Evolutionary conservation across 495 filamentous ascomycete genomes (phyloP), one percentile per base, ranked within the genome.

Genomic region (Penicillium tannophilum): DNA sequence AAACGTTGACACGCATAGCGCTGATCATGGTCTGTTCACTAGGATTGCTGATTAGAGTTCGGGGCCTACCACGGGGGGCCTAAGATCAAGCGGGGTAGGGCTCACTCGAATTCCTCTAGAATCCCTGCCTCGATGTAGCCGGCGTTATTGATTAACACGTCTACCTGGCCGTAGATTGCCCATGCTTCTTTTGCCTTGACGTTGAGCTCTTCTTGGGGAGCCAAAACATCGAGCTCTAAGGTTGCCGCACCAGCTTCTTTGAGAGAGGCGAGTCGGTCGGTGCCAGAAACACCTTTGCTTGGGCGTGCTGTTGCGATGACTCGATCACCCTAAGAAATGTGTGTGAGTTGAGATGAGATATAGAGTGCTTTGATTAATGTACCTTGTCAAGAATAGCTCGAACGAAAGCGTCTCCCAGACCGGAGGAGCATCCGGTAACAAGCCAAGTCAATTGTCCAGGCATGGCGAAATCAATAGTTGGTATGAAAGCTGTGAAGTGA

Each of bases 301-400:
- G 28, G 71, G 23, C 84, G 82, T 20, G 79, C 80, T 1, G 81
- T 81, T 6, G 84, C 84, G 52, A 88, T 81, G 19, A 84, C 81
- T 30, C 71, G 71, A 65, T 86, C 81, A 0, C 84, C 85, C 71
- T 51, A 16, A 5, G 14, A 0, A 14, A 39, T 39, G 4, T 39
- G 14, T 14, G 8, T 39, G 35, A 39, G 35, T 39, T 39, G 10
- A 16, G 35, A 16, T 39, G 35, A 39, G 10, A 12, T 16, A 14
- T 39, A 10, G 10, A 3, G 10, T 39, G 11, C 14, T n/a, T n/a
- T 35, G 16, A 14, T n/a, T 35, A 6, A 14, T 7, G 5, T 23
- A 51, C 48, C 48, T 33, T 19, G 8, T 24, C 48, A 19, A 51
- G 48, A 26, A 51, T 51, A n/a, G 48, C 48, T n/a, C 14, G 48